phyloP scores from a whole-genome alignment of 805 yeast genomes.

The Wickerhamomyces bisporus region DNA sequence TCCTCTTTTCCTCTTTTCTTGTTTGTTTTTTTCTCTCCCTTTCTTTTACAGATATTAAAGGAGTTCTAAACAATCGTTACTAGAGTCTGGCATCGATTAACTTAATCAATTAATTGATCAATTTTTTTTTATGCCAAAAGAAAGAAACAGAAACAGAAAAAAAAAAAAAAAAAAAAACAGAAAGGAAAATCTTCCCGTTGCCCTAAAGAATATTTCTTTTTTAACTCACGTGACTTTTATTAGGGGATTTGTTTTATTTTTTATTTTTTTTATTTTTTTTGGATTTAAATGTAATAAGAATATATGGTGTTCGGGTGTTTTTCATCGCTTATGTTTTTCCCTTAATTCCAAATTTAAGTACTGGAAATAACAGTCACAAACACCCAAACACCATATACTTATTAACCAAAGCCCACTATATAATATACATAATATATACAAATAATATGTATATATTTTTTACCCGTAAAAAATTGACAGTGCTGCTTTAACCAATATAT shows the following conservation, averaged over 20 bases:
- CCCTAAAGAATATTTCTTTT: no score
- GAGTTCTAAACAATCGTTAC: no score
- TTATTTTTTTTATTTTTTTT: background rate
- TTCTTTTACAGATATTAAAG: no score
- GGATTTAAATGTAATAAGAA: background rate
- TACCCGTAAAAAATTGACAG: background rate
- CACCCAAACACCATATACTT: background rate
- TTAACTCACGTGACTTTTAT: background rate
- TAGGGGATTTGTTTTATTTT: background rate
- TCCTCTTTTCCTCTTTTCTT: no score
- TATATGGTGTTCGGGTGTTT: background rate
- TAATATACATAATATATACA: no score
- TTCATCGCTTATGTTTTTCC: no score
- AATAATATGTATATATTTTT: no score
- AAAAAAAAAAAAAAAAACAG: background rate
- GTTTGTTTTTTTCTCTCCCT: no score
- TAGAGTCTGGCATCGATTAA: no score
- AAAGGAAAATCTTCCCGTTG: no score
- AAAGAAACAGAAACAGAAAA: background rate
- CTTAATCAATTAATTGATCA: background rate
- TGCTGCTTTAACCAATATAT: background rate
- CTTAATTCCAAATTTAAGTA: no score
- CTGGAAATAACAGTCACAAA: background rate
- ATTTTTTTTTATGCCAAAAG: background rate
- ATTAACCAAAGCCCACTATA: background rate